These are phyloP conservation scores for Oryza australiensis DNA, from an alignment of 176 grass and related monocot genomes.

Conservation along the genomic window DNA sequence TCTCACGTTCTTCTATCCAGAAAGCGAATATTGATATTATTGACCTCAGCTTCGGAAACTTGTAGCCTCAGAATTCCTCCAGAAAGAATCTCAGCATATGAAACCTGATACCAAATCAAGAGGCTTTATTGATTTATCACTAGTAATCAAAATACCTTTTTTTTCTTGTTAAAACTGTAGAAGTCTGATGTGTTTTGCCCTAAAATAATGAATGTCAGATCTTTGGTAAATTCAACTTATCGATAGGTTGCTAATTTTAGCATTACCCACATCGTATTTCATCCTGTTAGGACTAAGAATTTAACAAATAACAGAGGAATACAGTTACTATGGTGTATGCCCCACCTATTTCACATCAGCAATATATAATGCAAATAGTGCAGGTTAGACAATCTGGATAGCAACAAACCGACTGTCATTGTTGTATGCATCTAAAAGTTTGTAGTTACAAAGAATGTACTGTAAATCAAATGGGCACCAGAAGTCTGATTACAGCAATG, in stretches of 20 bases:
- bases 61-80: conserved; percentile 87
- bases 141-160: neutral
- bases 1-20: conserved; percentile 90
- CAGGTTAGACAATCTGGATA: conserved; percentile 3
- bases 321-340: conserved; percentile 5
- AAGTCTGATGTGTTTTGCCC: neutral
- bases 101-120: conserved; percentile 62
- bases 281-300: conserved; percentile 5
- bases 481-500: neutral
- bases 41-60: conserved; percentile 87
- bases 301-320: conserved; percentile 8
- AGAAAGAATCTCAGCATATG: conserved; percentile 87
- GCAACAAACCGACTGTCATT: neutral
- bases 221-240: neutral
- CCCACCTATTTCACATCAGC: neutral
- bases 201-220: neutral
- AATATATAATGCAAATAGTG: neutral
- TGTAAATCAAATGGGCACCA: neutral
- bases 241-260: neutral
- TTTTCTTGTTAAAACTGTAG: conserved; percentile 8
- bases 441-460: neutral
- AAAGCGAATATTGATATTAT: conserved; percentile 87
- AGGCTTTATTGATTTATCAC: conserved; percentile 30
- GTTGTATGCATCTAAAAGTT: neutral
- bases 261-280: neutral